phyloP scores from a whole-genome alignment of 306 rosid genomes.

The Urtica urens region DNA sequence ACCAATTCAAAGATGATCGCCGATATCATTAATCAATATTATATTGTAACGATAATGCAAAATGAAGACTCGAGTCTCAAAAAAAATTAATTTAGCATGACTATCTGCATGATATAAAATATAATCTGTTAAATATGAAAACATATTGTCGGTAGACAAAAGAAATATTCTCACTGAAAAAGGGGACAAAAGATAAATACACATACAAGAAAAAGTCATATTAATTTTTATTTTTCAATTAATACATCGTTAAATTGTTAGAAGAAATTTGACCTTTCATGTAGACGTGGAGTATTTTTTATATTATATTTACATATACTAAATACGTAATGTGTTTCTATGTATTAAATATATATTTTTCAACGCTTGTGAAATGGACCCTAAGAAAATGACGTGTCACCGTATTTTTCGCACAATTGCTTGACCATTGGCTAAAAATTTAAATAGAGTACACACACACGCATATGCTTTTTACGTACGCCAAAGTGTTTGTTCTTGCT shows the following conservation, averaged over 20 bases:
- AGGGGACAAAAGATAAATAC: not conserved
- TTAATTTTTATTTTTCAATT: not conserved
- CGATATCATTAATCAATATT: not conserved
- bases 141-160: conserved; percentile 9
- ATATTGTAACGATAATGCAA: not conserved
- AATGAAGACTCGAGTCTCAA: not conserved
- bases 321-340: no score
- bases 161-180: conserved; percentile 1
- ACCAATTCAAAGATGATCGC: not conserved
- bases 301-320: not conserved
- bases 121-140: not conserved
- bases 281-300: not conserved
- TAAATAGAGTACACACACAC: no score
- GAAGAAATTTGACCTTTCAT: not conserved
- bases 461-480: conserved; percentile 16
- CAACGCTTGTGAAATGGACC: no score
- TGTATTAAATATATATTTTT: no score
- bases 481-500: conserved; percentile 13
- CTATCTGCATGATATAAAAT: not conserved
- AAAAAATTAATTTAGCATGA: not conserved
- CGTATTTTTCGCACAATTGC: conserved; percentile 8
- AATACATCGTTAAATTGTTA: not conserved
- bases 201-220: no score
- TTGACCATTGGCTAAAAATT: conserved; percentile 2
- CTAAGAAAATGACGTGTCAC: conserved; percentile 22